Conservation (phyloP, 768 basidiomycete species). For the Grammothele lineata region DNA sequence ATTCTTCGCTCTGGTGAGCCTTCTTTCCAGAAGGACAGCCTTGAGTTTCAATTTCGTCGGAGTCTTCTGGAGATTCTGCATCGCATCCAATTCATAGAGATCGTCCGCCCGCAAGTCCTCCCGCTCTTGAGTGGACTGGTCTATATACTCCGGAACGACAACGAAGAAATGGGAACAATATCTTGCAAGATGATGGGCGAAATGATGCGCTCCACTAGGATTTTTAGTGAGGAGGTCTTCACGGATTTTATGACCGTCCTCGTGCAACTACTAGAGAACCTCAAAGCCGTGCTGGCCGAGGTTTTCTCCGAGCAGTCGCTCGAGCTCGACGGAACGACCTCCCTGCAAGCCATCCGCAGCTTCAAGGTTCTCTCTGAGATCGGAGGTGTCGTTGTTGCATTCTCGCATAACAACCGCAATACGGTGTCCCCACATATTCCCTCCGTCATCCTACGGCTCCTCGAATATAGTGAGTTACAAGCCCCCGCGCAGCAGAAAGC, state of each 20-base stretch:
- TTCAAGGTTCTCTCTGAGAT: conserved; percentile 95
- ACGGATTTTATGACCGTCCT: conserved; percentile 79
- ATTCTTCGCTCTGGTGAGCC: conserved; percentile 67
- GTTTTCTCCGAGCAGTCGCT: conserved; percentile 66
- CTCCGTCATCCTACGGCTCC: conserved; percentile 69
- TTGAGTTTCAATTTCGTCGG: conserved; percentile 81
- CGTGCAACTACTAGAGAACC: conserved; percentile 72
- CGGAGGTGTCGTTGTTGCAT: conserved; percentile 86
- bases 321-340: conserved; percentile 47
- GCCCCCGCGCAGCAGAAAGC: conserved; percentile 78
- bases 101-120: conserved; percentile 62
- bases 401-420: conserved; percentile 76
- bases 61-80: conserved; percentile 86
- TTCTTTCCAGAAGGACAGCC: conserved; percentile 58
- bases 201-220: conserved; percentile 73
- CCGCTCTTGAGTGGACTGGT: conserved; percentile 78
- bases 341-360: conserved; percentile 73
- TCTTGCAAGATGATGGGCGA: conserved; percentile 93
- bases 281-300: conserved; percentile 67
- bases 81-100: conserved; percentile 78
- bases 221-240: conserved; percentile 67
- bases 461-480: conserved; percentile 74
- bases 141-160: conserved; percentile 80
- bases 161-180: conserved; percentile 90
- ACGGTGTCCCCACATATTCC: conserved; percentile 64